Percentiles rank a stretch among this genome's conserved stretches.
Evolutionary conservation across 352 stramenopile species (phyloP).

Genomic region (Globisporangium acanthophoron): DNA sequence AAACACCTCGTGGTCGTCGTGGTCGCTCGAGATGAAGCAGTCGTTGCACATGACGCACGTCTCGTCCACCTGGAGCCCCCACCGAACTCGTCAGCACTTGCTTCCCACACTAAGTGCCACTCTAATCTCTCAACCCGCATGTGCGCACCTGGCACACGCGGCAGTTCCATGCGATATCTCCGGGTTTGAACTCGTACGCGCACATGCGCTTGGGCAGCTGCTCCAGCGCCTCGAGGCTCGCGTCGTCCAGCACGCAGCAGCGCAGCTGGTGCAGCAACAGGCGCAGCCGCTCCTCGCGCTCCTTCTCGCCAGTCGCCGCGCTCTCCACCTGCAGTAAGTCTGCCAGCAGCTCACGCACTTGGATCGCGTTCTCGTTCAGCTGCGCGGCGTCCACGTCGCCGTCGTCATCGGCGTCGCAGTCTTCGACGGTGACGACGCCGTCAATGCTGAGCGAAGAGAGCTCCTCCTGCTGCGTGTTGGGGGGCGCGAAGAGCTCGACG

Average conservation of each 20-base stretch:
- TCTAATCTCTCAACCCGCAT: not conserved
- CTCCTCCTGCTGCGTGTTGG: slow-evolving; percentile 12
- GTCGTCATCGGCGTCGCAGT: not conserved
- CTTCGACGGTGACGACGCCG: not conserved
- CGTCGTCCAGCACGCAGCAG: slow-evolving; percentile 52
- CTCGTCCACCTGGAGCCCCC: slow-evolving; percentile 83
- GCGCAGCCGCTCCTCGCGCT: slow-evolving; percentile 44
- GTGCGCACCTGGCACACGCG: slow-evolving; percentile 70
- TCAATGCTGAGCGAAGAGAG: not conserved
- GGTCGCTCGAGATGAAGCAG: slow-evolving; percentile 94
- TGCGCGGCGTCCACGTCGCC: slow-evolving; percentile 4
- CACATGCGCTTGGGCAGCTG: slow-evolving; percentile 85
- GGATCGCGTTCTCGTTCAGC: slow-evolving; percentile 15
- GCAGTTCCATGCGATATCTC: slow-evolving; percentile 98
- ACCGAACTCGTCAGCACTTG: not conserved
- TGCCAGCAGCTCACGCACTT: slow-evolving; percentile 15
- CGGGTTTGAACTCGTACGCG: slow-evolving; percentile 92
- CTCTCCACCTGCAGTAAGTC: slow-evolving; percentile 13
- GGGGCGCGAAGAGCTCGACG: slow-evolving; percentile 15
- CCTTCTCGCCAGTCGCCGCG: slow-evolving; percentile 35
- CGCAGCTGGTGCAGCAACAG: slow-evolving; percentile 46
- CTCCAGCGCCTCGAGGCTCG: slow-evolving; percentile 35
- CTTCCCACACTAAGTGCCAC: not conserved
- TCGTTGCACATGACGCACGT: slow-evolving; percentile 97
- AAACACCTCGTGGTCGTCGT: slow-evolving; percentile 92